These are phyloP conservation scores for Meredithiella fracta DNA, from an alignment of 2,329 filamentous ascomycete species.

Conservation along the genomic window DNA sequence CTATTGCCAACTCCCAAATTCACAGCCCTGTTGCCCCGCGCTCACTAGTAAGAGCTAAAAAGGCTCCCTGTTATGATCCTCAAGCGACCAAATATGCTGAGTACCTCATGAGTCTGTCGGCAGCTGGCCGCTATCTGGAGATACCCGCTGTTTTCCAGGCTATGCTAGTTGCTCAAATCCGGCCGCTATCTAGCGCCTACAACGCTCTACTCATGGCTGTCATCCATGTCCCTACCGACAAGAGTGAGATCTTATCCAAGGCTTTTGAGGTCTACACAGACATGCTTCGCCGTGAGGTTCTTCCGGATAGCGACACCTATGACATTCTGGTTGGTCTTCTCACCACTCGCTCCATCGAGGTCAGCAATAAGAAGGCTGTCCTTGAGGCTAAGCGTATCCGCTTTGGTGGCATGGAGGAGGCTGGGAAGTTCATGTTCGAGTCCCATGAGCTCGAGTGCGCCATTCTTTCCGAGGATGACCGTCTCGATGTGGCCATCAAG, in stretches of 20 bases:
- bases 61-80: slow-evolving; percentile 43
- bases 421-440: slow-evolving; percentile 71
- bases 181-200: slow-evolving; percentile 73
- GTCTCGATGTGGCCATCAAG: slow-evolving; percentile 68
- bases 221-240: slow-evolving; percentile 62
- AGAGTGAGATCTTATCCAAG: slow-evolving; percentile 73
- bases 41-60: slow-evolving; percentile 35
- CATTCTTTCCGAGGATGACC: slow-evolving; percentile 74
- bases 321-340: slow-evolving; percentile 72
- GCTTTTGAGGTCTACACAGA: slow-evolving; percentile 90
- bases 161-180: slow-evolving; percentile 68
- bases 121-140: slow-evolving; percentile 60
- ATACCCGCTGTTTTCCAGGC: slow-evolving; percentile 83
- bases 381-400: slow-evolving; percentile 71
- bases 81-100: slow-evolving; percentile 59
- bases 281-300: slow-evolving; percentile 75
- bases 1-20: slow-evolving; percentile 25
- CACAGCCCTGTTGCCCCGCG: slow-evolving; percentile 28
- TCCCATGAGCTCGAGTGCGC: slow-evolving; percentile 78
- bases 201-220: slow-evolving; percentile 77
- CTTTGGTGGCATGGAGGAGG: slow-evolving; percentile 71
- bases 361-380: slow-evolving; percentile 51
- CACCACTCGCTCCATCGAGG: slow-evolving; percentile 63
- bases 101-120: slow-evolving; percentile 58
- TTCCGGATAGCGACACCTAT: slow-evolving; percentile 73